A percentile compares a stretch with the other conserved stretches of the same genome.
These are phyloP conservation scores for Trichoderma gamsii DNA, from an alignment of 495 filamentous ascomycete species.

Conservation along the genomic window DNA sequence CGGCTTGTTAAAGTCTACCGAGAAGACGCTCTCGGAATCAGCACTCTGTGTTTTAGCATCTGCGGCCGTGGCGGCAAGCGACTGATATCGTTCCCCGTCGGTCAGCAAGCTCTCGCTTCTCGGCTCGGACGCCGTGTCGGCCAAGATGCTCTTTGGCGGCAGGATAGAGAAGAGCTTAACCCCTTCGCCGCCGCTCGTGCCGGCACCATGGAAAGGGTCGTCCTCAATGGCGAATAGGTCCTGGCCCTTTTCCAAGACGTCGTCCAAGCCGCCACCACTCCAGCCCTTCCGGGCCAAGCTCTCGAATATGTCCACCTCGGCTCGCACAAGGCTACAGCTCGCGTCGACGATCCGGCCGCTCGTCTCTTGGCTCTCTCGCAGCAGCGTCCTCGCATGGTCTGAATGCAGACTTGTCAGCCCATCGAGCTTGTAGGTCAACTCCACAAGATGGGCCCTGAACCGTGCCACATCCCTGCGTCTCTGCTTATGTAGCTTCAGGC, in stretches of 20 bases:
- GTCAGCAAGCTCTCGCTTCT: constrained; percentile 38
- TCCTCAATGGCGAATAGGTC: constrained; percentile 54
- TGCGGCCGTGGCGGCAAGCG: constrained; percentile 37
- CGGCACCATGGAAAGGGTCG: constrained; percentile 19
- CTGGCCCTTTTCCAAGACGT: constrained; percentile 52
- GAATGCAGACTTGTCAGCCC: constrained; percentile 53
- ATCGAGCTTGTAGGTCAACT: constrained; percentile 54
- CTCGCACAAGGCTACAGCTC: constrained; percentile 54
- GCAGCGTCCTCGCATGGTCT: constrained; percentile 48
- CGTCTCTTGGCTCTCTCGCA: constrained; percentile 54
- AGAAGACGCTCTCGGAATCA: constrained; percentile 46
- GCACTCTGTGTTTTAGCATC: constrained; percentile 19
- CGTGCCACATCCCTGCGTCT: constrained; percentile 45
- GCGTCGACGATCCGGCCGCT: constrained; percentile 52
- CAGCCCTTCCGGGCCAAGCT: constrained; percentile 57
- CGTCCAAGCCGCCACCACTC: constrained; percentile 57
- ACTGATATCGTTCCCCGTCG: constrained; percentile 45
- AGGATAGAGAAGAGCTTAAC: constrained; percentile 53
- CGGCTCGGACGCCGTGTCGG: constrained; percentile 34
- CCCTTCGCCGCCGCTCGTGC: constrained; percentile 29
- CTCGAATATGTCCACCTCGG: constrained; percentile 63
- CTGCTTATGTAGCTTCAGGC: constrained; percentile 51
- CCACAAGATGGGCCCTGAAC: constrained; percentile 50
- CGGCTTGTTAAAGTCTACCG: constrained; percentile 40
- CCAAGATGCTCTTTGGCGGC: constrained; percentile 49